Conservation (phyloP, 163 green algal genomes). For the Chlorella variabilis region DNA sequence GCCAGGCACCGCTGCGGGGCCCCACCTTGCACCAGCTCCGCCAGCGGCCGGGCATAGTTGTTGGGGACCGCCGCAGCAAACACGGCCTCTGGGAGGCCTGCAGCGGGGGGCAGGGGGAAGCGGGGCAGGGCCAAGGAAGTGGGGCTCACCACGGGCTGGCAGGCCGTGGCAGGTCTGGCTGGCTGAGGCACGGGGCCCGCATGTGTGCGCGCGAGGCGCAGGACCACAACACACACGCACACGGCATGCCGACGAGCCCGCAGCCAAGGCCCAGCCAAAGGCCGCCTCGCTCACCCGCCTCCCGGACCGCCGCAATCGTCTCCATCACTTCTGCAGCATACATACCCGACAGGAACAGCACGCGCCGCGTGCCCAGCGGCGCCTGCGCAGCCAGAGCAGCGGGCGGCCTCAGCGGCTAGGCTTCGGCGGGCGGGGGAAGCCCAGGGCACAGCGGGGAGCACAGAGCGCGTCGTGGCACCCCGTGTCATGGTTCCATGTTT, state of each 20-base stretch:
- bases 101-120: background rate
- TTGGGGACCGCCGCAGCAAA: constrained; percentile 73
- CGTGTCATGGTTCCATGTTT: too few species aligned
- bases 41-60: constrained; percentile 57
- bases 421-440: too few species aligned
- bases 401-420: too few species aligned
- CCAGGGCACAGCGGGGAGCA: too few species aligned
- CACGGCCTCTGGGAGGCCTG: constrained; percentile 64
- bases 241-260: too few species aligned
- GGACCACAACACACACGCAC: background rate
- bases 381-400: constrained; percentile 31
- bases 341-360: constrained; percentile 73
- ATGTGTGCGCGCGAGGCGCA: too few species aligned
- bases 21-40: constrained; percentile 49
- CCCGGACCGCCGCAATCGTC: constrained; percentile 63
- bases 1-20: background rate
- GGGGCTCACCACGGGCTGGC: too few species aligned
- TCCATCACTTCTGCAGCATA: constrained; percentile 65
- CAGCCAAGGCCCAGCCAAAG: too few species aligned
- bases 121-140: too few species aligned
- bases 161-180: too few species aligned
- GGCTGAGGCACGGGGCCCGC: too few species aligned
- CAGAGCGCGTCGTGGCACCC: too few species aligned
- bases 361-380: constrained; percentile 57
- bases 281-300: constrained; percentile 52